Conservation (phyloP, 2,329 filamentous ascomycete species). For the Stagonosporopsis cucurbitacearum region DNA sequence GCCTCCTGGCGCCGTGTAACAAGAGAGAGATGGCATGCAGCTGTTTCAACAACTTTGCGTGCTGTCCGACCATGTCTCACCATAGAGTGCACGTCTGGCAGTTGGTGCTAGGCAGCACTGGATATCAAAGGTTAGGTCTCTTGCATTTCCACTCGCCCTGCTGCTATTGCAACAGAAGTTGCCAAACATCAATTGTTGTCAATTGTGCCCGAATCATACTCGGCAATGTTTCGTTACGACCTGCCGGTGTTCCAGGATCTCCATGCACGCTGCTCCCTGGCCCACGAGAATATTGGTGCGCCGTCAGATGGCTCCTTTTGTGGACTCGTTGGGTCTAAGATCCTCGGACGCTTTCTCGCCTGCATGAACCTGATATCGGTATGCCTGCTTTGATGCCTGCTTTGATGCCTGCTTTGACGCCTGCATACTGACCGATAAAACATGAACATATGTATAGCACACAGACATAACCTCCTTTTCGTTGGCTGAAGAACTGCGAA, state of each 20-base stretch:
- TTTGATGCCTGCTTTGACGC: constrained; percentile 12
- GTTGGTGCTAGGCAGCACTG: neutral
- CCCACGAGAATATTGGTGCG: constrained; percentile 13
- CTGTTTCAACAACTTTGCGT: constrained; percentile 32
- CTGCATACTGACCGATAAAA: constrained; percentile 17
- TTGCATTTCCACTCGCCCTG: constrained; percentile 2
- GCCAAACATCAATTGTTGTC: neutral
- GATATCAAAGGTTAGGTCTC: neutral
- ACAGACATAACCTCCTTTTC: neutral
- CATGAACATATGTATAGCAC: constrained; percentile 9
- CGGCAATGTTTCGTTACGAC: constrained; percentile 3
- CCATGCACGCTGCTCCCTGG: constrained; percentile 12
- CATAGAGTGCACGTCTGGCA: constrained; percentile 14
- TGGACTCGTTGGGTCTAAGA: constrained; percentile 5
- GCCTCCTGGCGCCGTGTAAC: constrained; percentile 25
- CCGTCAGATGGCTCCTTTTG: constrained; percentile 15
- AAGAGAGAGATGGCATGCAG: constrained; percentile 26
- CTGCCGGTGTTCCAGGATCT: constrained; percentile 13
- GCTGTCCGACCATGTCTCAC: constrained; percentile 30
- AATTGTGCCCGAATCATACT: neutral
- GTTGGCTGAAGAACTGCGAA: constrained; percentile 2
- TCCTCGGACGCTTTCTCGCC: constrained; percentile 5
- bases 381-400: constrained; percentile 14
- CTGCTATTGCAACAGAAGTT: neutral
- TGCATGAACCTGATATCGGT: constrained; percentile 1